Percentiles rank a stretch among this genome's conserved stretches.
These are phyloP conservation scores for Pleurotus giganteus DNA, from an alignment of 768 basidiomycete species.

Conservation along the genomic window DNA sequence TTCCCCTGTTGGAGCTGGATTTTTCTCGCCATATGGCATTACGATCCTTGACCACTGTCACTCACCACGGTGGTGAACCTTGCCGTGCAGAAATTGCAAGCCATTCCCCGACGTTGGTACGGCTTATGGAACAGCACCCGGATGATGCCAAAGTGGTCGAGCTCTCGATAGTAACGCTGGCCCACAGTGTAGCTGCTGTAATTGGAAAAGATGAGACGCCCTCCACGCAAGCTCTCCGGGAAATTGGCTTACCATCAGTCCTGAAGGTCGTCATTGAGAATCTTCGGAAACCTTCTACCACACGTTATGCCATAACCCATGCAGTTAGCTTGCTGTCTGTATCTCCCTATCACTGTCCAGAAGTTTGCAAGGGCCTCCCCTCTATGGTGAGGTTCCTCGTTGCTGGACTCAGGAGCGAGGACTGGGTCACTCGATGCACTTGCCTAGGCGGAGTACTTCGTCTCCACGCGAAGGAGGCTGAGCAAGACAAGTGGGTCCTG, in stretches of 20 bases:
- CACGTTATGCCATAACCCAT: slow-evolving; percentile 47
- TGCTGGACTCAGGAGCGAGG: slow-evolving; percentile 52
- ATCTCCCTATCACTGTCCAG: slow-evolving; percentile 41
- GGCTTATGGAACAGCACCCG: slow-evolving; percentile 42
- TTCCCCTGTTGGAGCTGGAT: slow-evolving; percentile 49
- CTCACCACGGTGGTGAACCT: slow-evolving; percentile 57
- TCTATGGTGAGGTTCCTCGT: slow-evolving; percentile 49
- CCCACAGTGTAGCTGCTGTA: slow-evolving; percentile 48
- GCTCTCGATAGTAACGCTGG: slow-evolving; percentile 48
- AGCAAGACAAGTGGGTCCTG: slow-evolving; percentile 41
- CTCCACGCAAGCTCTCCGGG: slow-evolving; percentile 33
- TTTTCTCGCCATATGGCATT: slow-evolving; percentile 52
- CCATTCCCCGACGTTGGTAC: slow-evolving; percentile 38
- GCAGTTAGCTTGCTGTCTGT: slow-evolving; percentile 45
- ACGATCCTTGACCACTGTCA: slow-evolving; percentile 54
- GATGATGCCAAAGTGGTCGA: slow-evolving; percentile 51
- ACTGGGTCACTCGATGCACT: slow-evolving; percentile 49
- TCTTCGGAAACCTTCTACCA: slow-evolving; percentile 40
- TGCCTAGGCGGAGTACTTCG: slow-evolving; percentile 55
- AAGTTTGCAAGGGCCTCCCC: slow-evolving; percentile 42
- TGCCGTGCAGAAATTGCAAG: slow-evolving; percentile 52
- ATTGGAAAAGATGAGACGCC: slow-evolving; percentile 34
- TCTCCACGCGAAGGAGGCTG: slow-evolving; percentile 40
- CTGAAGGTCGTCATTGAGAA: slow-evolving; percentile 40
- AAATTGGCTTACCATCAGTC: slow-evolving; percentile 42